These are phyloP conservation scores for Beauveria brongniartii DNA, from an alignment of 2,329 filamentous ascomycete genomes.

Conservation along the genomic window DNA sequence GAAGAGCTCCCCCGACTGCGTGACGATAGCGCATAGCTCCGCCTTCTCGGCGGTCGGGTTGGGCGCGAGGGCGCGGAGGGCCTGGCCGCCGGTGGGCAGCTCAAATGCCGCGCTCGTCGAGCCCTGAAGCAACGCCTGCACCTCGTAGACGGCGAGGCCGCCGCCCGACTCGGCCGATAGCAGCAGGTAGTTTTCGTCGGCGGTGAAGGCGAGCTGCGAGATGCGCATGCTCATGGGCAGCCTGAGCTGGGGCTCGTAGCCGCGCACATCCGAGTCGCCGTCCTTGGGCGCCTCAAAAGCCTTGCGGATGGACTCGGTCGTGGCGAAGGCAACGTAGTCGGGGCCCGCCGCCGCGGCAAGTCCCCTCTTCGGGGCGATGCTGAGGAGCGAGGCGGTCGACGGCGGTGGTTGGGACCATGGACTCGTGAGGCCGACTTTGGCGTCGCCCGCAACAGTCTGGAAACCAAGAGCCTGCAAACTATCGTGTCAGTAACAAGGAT, in stretches of 20 bases:
- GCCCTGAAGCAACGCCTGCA: conserved; percentile 57
- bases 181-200: conserved; percentile 79
- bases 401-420: conserved; percentile 72
- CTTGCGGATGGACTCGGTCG: conserved; percentile 68
- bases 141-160: conserved; percentile 76
- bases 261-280: conserved; percentile 56
- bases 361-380: conserved; percentile 70
- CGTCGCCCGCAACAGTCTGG: conserved; percentile 67
- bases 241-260: conserved; percentile 65
- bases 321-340: conserved; percentile 66
- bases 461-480: conserved; percentile 63
- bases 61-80: conserved; percentile 66
- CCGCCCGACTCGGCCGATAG: conserved; percentile 75
- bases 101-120: conserved; percentile 63
- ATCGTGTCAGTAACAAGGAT: conserved; percentile 13
- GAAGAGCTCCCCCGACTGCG: conserved; percentile 69
- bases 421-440: conserved; percentile 72
- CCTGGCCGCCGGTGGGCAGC: conserved; percentile 65
- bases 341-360: conserved; percentile 84
- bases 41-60: conserved; percentile 71
- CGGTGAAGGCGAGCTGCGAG: conserved; percentile 83
- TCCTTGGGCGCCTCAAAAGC: conserved; percentile 57
- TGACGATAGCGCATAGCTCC: conserved; percentile 73
- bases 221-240: conserved; percentile 67
- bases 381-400: conserved; percentile 72